Conservation (phyloP, 2,329 filamentous ascomycete genomes). For the Endothia cerciana region DNA sequence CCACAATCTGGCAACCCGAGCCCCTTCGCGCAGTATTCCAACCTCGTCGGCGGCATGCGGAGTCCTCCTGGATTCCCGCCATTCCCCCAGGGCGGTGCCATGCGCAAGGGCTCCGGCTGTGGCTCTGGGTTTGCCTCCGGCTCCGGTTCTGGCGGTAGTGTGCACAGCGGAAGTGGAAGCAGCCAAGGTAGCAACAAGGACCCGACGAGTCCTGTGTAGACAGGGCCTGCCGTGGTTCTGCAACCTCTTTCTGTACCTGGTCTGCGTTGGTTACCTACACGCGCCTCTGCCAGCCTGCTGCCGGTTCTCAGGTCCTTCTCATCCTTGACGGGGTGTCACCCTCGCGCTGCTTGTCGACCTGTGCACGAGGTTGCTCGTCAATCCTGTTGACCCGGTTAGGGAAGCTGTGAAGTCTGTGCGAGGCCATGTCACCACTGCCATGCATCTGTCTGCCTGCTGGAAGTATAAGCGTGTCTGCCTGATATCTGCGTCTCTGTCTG, state of each 20-base stretch:
- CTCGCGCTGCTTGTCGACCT: background rate
- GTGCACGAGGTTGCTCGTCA: background rate
- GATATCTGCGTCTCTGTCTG: conserved; percentile 3
- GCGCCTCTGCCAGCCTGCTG: background rate
- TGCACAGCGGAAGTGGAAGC: conserved; percentile 49
- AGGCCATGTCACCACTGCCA: conserved; percentile 2
- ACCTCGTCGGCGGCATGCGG: conserved; percentile 24
- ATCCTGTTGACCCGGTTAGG: background rate
- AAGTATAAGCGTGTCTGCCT: no score
- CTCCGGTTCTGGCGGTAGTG: conserved; percentile 30
- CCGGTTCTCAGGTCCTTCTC: background rate
- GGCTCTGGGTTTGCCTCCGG: conserved; percentile 27
- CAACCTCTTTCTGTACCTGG: background rate
- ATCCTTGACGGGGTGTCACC: background rate
- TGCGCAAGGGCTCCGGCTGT: conserved; percentile 25
- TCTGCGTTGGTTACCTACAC: background rate
- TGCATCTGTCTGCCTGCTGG: conserved; percentile 1
- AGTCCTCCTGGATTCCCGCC: conserved; percentile 23
- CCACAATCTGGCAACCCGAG: conserved; percentile 22
- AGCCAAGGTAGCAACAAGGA: conserved; percentile 54
- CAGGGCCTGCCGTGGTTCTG: conserved; percentile 1
- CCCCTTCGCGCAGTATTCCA: conserved; percentile 27
- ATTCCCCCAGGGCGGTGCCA: conserved; percentile 30
- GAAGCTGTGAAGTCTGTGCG: background rate
- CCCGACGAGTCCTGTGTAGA: conserved; percentile 52